Evolutionary conservation across 2,329 filamentous ascomycete genomes (phyloP).

Genomic region (Lizonia empirigonia): DNA sequence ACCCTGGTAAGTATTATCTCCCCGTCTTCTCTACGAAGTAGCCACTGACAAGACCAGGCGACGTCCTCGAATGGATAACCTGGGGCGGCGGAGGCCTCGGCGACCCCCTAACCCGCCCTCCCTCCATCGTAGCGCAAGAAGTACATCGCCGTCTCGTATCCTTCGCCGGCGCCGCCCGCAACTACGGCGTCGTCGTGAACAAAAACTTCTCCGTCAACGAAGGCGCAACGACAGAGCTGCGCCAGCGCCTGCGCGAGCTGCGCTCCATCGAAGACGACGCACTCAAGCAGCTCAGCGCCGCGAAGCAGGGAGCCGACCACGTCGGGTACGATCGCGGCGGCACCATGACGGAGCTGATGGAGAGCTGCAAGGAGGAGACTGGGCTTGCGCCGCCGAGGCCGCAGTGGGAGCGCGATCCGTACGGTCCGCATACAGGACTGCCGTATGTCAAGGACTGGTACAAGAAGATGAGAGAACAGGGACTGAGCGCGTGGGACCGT

Average conservation of each 20-base stretch:
- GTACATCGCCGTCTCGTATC: constrained; percentile 55
- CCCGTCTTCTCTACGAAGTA: not conserved
- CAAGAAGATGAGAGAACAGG: constrained; percentile 42
- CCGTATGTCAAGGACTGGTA: constrained; percentile 55
- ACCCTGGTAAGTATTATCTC: constrained; percentile 37
- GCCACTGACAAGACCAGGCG: constrained; percentile 34
- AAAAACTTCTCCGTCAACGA: constrained; percentile 47
- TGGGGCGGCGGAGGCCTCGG: constrained; percentile 59
- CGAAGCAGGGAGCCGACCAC: not conserved
- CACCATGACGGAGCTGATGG: constrained; percentile 47
- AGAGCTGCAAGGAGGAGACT: constrained; percentile 50
- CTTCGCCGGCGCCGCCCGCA: constrained; percentile 48
- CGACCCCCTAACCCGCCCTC: constrained; percentile 53
- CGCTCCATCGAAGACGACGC: constrained; percentile 11
- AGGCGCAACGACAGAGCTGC: constrained; percentile 45
- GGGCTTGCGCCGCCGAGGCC: constrained; percentile 50
- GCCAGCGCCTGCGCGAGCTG: constrained; percentile 39
- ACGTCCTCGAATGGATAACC: constrained; percentile 58
- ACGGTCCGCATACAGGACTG: constrained; percentile 54
- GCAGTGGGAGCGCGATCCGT: constrained; percentile 53
- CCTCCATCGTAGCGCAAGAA: constrained; percentile 53
- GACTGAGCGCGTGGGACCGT: constrained; percentile 30
- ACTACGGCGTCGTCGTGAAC: constrained; percentile 56
- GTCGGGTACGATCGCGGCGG: constrained; percentile 54
- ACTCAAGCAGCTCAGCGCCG: not conserved